Evolutionary conservation across 495 filamentous ascomycete species (phyloP), one percentile per base, ranked within the genome.

Genomic region (Penicillium robsamsonii): DNA sequence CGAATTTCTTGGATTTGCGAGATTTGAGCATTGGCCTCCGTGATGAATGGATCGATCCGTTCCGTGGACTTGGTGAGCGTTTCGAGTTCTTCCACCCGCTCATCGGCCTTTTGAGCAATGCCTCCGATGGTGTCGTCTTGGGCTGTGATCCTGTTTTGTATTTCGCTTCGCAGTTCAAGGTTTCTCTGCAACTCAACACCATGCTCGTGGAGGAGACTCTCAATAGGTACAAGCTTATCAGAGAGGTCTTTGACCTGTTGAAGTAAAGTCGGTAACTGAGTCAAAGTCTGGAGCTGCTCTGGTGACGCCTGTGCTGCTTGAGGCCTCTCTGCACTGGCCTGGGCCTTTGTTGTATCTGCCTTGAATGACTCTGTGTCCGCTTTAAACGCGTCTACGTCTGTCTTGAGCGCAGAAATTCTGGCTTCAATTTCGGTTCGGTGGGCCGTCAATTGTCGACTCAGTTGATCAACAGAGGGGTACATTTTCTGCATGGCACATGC

Each of bases 401-500:
- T 13, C 8, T 22, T 22, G 41, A 47, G 29, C 10, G 17, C 17
- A 20, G 45, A 51, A 18, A 51, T n/a, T 18, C 15, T 51, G 17
- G 52, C 15, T 45, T 60, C 27, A 47, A 31, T 31, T 31, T 31
- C 45, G 12, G 9, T 47, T 20, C 2, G 27, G 10, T 47, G 9
- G 4, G 45, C 45, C 11, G 10, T 11, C 15, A 47, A 31, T 47
- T 51, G 48, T 20, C 40, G 48, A 12, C n/a, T 59, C 24, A 24
- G 18, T 13, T 56, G 50, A 12, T 46, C 30, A 13, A 55, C 37
- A 5, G 60, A 65, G 4, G 72, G 72, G 33, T 73, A 75, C 65
- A 74, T 71, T 50, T 74, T 67, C 12, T 69, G 64, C 55, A 78
- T 68, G 5, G 63, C 67, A 38, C 54, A 50, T n/a, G 73, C 35